Conservation (phyloP, 305 asterid genomes). For the Ilex paraguariensis region DNA sequence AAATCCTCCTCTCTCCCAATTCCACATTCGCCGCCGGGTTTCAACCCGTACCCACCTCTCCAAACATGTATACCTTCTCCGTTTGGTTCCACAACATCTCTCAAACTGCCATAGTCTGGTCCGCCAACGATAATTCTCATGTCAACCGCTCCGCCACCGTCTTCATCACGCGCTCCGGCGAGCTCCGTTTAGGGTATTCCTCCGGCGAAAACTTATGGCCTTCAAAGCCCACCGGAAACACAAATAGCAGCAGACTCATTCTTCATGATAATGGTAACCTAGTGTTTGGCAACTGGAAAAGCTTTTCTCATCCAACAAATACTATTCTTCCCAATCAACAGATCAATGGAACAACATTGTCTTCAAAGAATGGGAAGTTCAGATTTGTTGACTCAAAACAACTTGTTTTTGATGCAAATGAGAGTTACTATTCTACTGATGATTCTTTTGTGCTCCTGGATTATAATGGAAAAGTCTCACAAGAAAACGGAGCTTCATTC, state of each 20-base stretch:
- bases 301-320: conserved; percentile 54
- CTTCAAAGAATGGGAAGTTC: conserved; percentile 46
- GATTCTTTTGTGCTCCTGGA: conserved; percentile 27
- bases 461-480: conserved; percentile 32
- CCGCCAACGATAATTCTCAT: conserved; percentile 41
- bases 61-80: conserved; percentile 51
- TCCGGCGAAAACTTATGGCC: conserved; percentile 49
- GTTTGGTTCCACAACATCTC: conserved; percentile 52
- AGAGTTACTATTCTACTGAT: not conserved
- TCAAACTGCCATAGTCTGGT: conserved; percentile 45
- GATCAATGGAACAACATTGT: conserved; percentile 33
- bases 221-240: conserved; percentile 8
- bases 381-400: conserved; percentile 33
- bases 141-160: conserved; percentile 46
- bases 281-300: conserved; percentile 49
- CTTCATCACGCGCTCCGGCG: conserved; percentile 45
- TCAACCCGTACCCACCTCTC: conserved; percentile 27
- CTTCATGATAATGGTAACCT: conserved; percentile 44
- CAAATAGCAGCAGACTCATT: conserved; percentile 31
- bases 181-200: conserved; percentile 38
- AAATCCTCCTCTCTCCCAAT: conserved; percentile 46
- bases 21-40: conserved; percentile 78
- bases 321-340: conserved; percentile 59
- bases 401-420: conserved; percentile 29
- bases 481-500: conserved; percentile 15